Conservation (phyloP, 169 alveolate species). For the Cryptosporidium parvum region DNA sequence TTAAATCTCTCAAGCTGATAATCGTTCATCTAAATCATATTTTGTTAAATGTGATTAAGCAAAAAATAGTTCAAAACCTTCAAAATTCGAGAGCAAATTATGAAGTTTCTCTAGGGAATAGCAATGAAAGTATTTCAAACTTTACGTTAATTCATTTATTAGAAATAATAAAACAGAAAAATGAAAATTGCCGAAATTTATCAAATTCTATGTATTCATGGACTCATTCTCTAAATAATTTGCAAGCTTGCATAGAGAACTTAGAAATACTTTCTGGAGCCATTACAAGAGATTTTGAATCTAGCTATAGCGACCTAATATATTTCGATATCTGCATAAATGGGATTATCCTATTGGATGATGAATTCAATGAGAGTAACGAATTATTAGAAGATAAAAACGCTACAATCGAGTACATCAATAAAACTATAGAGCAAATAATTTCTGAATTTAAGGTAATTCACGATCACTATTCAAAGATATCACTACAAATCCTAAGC, state of each 20-base stretch:
- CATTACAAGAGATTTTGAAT: conserved; percentile 45
- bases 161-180: conserved; percentile 28
- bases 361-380: neutral
- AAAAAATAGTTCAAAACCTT: conserved; percentile 34
- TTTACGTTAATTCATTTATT: conserved; percentile 23
- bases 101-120: conserved; percentile 60
- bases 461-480: conserved; percentile 55
- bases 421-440: conserved; percentile 26
- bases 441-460: conserved; percentile 32
- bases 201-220: conserved; percentile 62
- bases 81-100: conserved; percentile 45
- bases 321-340: conserved; percentile 8
- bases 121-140: conserved; percentile 42
- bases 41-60: conserved; percentile 35
- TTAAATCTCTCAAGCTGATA: conserved; percentile 24
- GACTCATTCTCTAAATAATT: conserved; percentile 64
- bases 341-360: neutral
- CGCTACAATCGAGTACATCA: conserved; percentile 19
- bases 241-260: conserved; percentile 70
- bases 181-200: conserved; percentile 1
- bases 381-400: neutral
- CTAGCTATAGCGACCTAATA: conserved; percentile 3
- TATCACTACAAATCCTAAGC: conserved; percentile 69
- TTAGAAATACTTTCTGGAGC: conserved; percentile 49
- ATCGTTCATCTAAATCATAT: conserved; percentile 48